Conservation (phyloP, 179 eudicot species). For the Amaranthus tricolor region DNA sequence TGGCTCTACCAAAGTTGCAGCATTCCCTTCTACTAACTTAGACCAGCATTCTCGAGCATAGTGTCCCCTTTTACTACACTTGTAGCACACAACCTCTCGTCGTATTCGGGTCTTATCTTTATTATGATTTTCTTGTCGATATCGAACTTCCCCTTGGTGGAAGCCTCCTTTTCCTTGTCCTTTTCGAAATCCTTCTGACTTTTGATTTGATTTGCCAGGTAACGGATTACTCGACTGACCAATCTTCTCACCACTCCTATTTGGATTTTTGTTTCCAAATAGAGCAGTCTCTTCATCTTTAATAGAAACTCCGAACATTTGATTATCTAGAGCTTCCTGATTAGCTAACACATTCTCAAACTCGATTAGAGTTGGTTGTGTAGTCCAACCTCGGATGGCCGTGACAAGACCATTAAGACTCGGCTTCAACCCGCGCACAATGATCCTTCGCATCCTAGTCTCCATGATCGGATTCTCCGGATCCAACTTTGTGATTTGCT, state of each 20-base stretch:
- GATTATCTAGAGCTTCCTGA: too few species aligned
- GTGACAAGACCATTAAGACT: slow-evolving; percentile 18
- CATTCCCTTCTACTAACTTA: background rate
- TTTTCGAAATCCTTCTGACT: background rate
- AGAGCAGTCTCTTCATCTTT: too few species aligned
- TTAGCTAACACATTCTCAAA: too few species aligned
- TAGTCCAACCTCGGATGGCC: background rate
- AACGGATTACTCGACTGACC: too few species aligned
- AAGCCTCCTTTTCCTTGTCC: background rate
- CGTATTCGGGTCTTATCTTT: background rate
- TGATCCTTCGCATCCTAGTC: slow-evolving; percentile 4
- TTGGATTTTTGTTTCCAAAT: too few species aligned
- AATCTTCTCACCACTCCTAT: too few species aligned
- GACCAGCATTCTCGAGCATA: slow-evolving; percentile 12
- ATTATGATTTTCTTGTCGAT: background rate
- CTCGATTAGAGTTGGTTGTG: too few species aligned
- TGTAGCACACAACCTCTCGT: background rate
- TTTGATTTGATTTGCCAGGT: background rate
- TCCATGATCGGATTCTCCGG: slow-evolving; percentile 17
- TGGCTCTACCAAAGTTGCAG: background rate
- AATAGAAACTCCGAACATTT: too few species aligned
- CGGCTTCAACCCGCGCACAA: background rate
- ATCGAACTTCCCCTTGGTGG: slow-evolving; percentile 1
- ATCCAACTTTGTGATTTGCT: slow-evolving; percentile 21
- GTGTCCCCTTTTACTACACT: slow-evolving; percentile 10